Evolutionary conservation across 768 basidiomycete genomes (phyloP), one percentile per base, ranked within the genome.

Genomic region (Pleurotus ostreatus): DNA sequence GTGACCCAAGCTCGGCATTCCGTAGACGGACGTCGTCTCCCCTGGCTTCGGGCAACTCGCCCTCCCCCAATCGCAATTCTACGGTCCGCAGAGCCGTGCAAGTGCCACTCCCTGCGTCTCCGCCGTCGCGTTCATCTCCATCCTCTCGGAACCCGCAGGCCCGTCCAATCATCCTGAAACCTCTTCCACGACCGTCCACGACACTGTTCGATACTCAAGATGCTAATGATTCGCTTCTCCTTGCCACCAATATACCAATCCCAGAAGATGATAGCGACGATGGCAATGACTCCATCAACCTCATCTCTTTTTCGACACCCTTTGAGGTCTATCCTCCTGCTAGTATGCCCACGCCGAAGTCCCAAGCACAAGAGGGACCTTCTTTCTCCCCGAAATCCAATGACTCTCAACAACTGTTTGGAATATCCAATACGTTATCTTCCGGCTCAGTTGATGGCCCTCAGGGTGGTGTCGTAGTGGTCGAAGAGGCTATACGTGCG

Each of bases 401-500:
- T 18, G 70, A 74, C 43, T 81, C 80, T 2, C 80, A 73, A 53
- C 75, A 75, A 20, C 77, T 77, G 38, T 70, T 71, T 15, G 73
- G 71, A 46, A 72, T 79, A 18, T 85, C 85, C 3, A 86, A 85
- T 65, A 34, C 85, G 2, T 68, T 86, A 39, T 88, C 86, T 2
- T 79, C 81, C 0, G 81, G 80, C 22, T 82, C 84, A 2, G 60
- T 75, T 37, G 66, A 70, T 15, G 49, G 57, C 58, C 58, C 66
- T 55, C 72, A 79, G 60, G 74, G 76, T 60, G 67, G 78, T 61
- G 75, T 84, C 11, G 80, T 94, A 3, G 41, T 44, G 6, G 51
- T 53, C 23, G 94, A 95, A 64, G 94, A 96, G 65, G 92, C 87
- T 26, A 69, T 96, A 62, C 81, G 86, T 44, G 91, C 91, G 2